Evolutionary conservation across 1,284 basidiomycete species (phyloP), one percentile per base, ranked within the genome.

Genomic region (Cystobasidium sp.): DNA sequence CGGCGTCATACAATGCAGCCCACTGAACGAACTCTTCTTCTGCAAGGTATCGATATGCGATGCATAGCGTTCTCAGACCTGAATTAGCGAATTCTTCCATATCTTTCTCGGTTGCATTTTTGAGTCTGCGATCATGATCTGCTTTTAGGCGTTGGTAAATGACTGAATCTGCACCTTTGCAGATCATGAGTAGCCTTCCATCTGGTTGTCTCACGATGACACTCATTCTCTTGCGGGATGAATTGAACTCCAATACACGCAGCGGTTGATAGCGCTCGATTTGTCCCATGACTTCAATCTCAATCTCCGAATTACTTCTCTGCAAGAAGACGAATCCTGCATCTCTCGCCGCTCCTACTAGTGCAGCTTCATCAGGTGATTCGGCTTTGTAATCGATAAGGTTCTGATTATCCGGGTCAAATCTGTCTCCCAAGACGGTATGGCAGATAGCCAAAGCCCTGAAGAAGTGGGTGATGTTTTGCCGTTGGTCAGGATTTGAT

Each of bases 121-220:
- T 93, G 76, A 97, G 80, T 67, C 80, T 85, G 14, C 86, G 85
- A 78, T 96, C 90, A 79, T 93, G 92, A 78, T 91, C 87, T 41
- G 85, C 83, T 20, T 87, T 86, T 1, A 99, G 86, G 12, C 95
- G 89, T 78, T 90, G 88, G 81, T 95, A 96, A 79, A 98, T 92
- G 79, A 98, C 93, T 78, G 89, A 92, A 83, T 98, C 95, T 9
- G 95, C 95, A n/a, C 95, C 95, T 83, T 97, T 98, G 86, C 91
- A 93, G 81, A 95, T 95, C 78, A 97, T 84, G 18, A 94, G 84
- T 75, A 97, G 85, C 78, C 86, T 85, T 20, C 93, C 92, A 75
- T 94, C 90, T 0, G 94, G 91, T 74, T 88, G 87, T 55, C 94
- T 90, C 53, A 94, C 89, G 76, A 97, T 85, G 55, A 92, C 90